phyloP scores from a whole-genome alignment of 2,329 filamentous ascomycete genomes.

The Cryphonectria carpinicola region DNA sequence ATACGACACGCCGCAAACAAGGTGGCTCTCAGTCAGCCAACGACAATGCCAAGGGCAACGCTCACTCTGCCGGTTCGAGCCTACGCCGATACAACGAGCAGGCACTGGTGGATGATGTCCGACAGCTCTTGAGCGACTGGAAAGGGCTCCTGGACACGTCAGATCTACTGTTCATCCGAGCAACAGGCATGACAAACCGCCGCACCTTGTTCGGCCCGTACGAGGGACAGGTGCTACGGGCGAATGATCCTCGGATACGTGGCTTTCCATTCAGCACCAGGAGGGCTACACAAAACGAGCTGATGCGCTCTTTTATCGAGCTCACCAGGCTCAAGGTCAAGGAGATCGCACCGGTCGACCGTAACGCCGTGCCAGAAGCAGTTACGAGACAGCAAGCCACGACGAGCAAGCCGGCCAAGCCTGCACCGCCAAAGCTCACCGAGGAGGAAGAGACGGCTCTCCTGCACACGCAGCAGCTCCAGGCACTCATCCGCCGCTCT shows the following conservation, averaged over 20 bases:
- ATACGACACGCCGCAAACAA: conserved; percentile 94
- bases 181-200: conserved; percentile 84
- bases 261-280: conserved; percentile 93
- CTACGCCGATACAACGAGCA: conserved; percentile 93
- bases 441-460: conserved; percentile 83
- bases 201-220: conserved; percentile 89
- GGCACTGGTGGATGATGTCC: conserved; percentile 85
- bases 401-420: conserved; percentile 51
- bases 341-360: conserved; percentile 71
- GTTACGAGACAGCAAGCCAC: conserved; percentile 41
- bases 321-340: conserved; percentile 87
- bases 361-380: conserved; percentile 41
- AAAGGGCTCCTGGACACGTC: conserved; percentile 81
- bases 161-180: conserved; percentile 85
- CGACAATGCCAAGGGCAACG: conserved; percentile 90
- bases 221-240: conserved; percentile 80
- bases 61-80: conserved; percentile 89
- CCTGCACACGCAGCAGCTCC: conserved; percentile 86
- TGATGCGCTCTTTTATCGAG: conserved; percentile 94
- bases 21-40: conserved; percentile 94
- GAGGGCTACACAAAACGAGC: conserved; percentile 87
- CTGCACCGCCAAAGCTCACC: conserved; percentile 65
- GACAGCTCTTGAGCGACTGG: conserved; percentile 82
- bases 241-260: conserved; percentile 78
- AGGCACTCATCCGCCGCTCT: conserved; percentile 83